Conservation (phyloP, 2,329 filamentous ascomycete species). For the Leptographium radiaticola region DNA sequence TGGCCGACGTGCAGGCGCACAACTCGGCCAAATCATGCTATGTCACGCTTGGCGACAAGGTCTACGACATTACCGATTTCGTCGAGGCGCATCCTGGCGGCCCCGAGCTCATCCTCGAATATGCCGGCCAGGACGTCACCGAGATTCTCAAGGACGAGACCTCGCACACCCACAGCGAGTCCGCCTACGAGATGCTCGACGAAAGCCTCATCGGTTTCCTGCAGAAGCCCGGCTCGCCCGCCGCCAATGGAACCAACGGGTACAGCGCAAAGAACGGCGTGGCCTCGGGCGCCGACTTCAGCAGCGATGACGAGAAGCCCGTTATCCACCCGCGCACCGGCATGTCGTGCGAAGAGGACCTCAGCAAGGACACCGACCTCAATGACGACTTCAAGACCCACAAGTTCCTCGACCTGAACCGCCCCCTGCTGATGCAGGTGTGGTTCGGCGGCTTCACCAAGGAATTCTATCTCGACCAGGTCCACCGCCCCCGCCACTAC, state of each 20-base stretch:
- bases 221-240: conserved; percentile 42
- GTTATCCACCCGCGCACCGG: conserved; percentile 55
- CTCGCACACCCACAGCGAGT: conserved; percentile 78
- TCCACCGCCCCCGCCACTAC: conserved; percentile 92
- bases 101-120: conserved; percentile 75
- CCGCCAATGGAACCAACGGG: conserved; percentile 27
- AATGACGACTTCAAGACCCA: conserved; percentile 68
- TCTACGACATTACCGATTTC: conserved; percentile 92
- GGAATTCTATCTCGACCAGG: conserved; percentile 92
- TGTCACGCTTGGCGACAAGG: conserved; percentile 77
- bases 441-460: conserved; percentile 83
- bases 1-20: conserved; percentile 68
- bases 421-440: conserved; percentile 75
- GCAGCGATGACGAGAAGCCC: conserved; percentile 14
- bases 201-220: conserved; percentile 79
- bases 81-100: conserved; percentile 85
- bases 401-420: conserved; percentile 85
- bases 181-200: conserved; percentile 91
- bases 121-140: conserved; percentile 75
- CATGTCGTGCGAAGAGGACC: conserved; percentile 78
- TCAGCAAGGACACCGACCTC: conserved; percentile 74
- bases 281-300: conserved; percentile 12
- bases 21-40: conserved; percentile 77
- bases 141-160: conserved; percentile 69
- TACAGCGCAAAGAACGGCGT: conserved; percentile 11